Base-by-base conservation (phyloP, 2,329 filamentous ascomycete species). In the Fusarium stilboides region DNA sequence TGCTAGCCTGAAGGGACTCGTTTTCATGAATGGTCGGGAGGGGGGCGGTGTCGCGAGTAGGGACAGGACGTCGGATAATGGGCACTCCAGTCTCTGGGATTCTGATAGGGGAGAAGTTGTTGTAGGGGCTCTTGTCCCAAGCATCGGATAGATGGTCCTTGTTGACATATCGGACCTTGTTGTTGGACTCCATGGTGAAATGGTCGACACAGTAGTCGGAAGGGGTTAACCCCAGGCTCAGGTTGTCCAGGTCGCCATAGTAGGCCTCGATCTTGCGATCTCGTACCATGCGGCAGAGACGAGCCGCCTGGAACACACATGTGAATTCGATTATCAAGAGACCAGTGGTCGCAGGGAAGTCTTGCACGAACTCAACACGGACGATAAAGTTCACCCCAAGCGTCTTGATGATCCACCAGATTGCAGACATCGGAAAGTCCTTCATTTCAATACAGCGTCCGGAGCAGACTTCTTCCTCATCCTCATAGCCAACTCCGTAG, bases 401-500 rank as follows among this genome's bases (percentile, higher is more conserved):
- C 1, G 19, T n/a, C 13, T 22, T 34, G 2, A 77, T 12, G 0
- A 76, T 54, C 2, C 50, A 36, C 75, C 75, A 77, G 2, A 78
- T 26, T 0, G 62, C 58, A 1, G 10, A 15, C 2, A 22, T 20
- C 0, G 75, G 75, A 5, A 78, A 75, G 2, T 52, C 20, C 2
- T 40, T 13, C 0, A 78, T 17, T 1, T 33, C n/a, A 0, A 78
- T 36, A 0, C 65, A 59, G 0, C 76, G 68, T 1, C 70, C 61
- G 2, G 68, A 57, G 1, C 20, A 17, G 3, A 24, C 4, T 24
- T 24, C 22, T 24, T 24, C 22, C 22, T 31, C 65, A 12, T 40
- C 53, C 0, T 47, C 39, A 2, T 8, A 4, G 0, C 44, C n/a
- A 5, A 4, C 45, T 17, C 2, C 60, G 33, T 2, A n/a, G 6